These are phyloP conservation scores for Ophiostoma triangulosporum DNA, from an alignment of 2,329 filamentous ascomycete genomes.

Conservation along the genomic window DNA sequence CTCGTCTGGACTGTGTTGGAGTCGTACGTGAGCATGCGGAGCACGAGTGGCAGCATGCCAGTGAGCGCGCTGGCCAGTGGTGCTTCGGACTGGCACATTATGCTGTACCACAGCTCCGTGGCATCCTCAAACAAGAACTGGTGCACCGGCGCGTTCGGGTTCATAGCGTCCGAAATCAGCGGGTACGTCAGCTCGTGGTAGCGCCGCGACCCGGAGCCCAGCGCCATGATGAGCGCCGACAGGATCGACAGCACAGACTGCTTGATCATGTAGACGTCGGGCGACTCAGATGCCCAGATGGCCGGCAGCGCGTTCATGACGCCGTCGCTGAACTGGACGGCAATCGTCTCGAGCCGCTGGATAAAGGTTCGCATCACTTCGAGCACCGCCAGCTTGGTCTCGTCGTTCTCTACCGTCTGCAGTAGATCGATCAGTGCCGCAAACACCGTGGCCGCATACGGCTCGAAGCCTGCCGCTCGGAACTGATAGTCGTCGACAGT, in stretches of 20 bases:
- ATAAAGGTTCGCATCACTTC: constrained; percentile 76
- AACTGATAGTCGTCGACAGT: constrained; percentile 82
- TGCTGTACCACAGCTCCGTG: constrained; percentile 72
- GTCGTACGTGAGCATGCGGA: constrained; percentile 54
- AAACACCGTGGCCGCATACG: constrained; percentile 63
- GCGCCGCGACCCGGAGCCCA: constrained; percentile 62
- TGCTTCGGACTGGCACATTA: constrained; percentile 52
- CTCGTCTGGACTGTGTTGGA: constrained; percentile 49
- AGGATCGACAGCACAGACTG: constrained; percentile 83
- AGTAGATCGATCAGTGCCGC: constrained; percentile 64
- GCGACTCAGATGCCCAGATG: constrained; percentile 71
- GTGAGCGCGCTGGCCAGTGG: constrained; percentile 50
- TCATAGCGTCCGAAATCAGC: constrained; percentile 65
- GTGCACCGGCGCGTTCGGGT: constrained; percentile 60
- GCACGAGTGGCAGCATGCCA: constrained; percentile 45
- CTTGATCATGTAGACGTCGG: constrained; percentile 81
- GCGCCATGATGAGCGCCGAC: constrained; percentile 69
- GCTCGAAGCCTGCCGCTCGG: constrained; percentile 56
- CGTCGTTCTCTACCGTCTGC: constrained; percentile 63
- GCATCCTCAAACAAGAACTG: constrained; percentile 85
- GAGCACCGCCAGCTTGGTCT: constrained; percentile 81
- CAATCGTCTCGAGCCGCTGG: constrained; percentile 63
- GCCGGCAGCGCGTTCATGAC: constrained; percentile 69
- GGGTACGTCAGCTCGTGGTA: constrained; percentile 75
- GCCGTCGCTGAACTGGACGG: constrained; percentile 56